These are phyloP conservation scores for Candida berthetii DNA, from an alignment of 805 yeast genomes.

Conservation along the genomic window DNA sequence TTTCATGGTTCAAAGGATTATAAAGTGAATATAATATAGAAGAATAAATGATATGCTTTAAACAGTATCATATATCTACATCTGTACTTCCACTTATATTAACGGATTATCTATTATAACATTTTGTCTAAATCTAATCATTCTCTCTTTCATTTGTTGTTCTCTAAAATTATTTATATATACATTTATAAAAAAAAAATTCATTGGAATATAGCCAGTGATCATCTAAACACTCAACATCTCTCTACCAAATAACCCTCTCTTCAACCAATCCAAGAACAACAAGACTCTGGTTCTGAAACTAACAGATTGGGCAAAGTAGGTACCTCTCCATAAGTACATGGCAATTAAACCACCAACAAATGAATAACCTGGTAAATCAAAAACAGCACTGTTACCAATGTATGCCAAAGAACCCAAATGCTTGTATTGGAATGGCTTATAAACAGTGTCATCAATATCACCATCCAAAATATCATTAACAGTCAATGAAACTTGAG, in stretches of 20 bases:
- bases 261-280: conserved; percentile 64
- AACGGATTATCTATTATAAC: too few relatives aligned
- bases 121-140: not conserved
- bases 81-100: too few relatives aligned
- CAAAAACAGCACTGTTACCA: conserved; percentile 68
- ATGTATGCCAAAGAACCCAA: conserved; percentile 64
- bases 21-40: too few relatives aligned
- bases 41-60: too few relatives aligned
- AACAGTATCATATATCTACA: too few relatives aligned
- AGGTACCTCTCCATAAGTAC: conserved; percentile 69
- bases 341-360: conserved; percentile 66
- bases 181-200: too few relatives aligned
- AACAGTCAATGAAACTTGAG: conserved; percentile 34
- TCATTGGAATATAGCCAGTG: too few relatives aligned
- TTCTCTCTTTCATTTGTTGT: not conserved
- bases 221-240: conserved; percentile 26
- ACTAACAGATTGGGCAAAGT: conserved; percentile 63
- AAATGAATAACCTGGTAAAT: conserved; percentile 51
- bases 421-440: conserved; percentile 58
- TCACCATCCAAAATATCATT: conserved; percentile 46
- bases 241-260: conserved; percentile 52
- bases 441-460: conserved; percentile 45
- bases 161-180: too few relatives aligned
- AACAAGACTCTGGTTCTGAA: conserved; percentile 55
- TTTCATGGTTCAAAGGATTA: too few relatives aligned